phyloP scores from a whole-genome alignment of 129 eudicot species.

The Pseudognaphalium luteoalbum region DNA sequence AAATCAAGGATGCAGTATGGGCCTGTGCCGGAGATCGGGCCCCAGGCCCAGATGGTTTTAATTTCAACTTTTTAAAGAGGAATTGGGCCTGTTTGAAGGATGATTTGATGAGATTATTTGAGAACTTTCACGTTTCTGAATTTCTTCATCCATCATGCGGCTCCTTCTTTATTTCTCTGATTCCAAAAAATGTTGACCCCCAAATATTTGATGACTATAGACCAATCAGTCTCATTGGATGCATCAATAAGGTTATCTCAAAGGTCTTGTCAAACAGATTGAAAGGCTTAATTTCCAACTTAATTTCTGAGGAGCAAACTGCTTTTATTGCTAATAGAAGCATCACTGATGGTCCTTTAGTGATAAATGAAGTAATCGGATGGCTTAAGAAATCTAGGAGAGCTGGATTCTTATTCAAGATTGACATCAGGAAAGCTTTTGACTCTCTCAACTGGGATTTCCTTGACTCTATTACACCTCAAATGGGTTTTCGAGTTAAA shows the following conservation, averaged over 20 bases:
- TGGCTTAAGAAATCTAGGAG: neutral
- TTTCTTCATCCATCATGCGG: no score
- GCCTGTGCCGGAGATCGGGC: no score
- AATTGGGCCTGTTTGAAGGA: no score
- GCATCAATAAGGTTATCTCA: neutral
- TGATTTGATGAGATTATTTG: no score
- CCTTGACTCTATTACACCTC: neutral
- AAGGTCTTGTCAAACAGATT: neutral
- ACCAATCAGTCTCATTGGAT: neutral
- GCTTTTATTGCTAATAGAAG: neutral
- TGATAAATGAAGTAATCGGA: neutral
- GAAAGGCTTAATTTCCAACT: neutral
- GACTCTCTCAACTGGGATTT: neutral
- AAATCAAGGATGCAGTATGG: no score
- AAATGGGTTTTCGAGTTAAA: neutral
- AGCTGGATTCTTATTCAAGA: neutral
- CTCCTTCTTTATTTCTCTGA: no score
- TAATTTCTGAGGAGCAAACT: neutral
- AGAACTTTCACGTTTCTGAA: no score
- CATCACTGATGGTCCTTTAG: neutral
- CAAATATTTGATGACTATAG: neutral
- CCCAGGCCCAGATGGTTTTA: no score
- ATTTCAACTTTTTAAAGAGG: no score
- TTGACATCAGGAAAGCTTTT: neutral
- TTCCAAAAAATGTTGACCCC: neutral